Evolutionary conservation across 495 filamentous ascomycete species (phyloP).

Genomic region (Annulohypoxylon moriforme): DNA sequence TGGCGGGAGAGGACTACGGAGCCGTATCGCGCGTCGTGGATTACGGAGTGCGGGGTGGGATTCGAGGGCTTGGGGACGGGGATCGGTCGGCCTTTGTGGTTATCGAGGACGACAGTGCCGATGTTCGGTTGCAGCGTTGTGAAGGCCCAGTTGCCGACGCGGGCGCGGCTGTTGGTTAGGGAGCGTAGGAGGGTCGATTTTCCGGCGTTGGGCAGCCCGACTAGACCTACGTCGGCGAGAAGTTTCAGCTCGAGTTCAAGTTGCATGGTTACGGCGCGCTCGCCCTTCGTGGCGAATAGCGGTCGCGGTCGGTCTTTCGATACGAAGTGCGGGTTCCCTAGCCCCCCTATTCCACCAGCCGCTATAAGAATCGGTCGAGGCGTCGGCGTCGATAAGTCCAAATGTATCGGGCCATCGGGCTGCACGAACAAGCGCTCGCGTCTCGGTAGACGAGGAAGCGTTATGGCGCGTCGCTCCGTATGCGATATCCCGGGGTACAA

Average conservation of each 20-base stretch:
- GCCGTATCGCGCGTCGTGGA: conserved; percentile 45
- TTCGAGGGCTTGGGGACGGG: conserved; percentile 45
- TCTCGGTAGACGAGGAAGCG: conserved; percentile 68
- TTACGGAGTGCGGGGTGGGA: conserved; percentile 53
- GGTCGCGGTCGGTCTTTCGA: conserved; percentile 75
- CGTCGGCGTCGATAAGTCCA: conserved; percentile 86
- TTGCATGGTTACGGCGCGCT: conserved; percentile 77
- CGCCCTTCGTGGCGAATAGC: conserved; percentile 88
- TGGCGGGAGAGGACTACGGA: conserved; percentile 42
- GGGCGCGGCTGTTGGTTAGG: conserved; percentile 83
- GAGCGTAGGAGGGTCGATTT: conserved; percentile 93
- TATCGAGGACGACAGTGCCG: conserved; percentile 91
- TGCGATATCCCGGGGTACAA: conserved; percentile 81
- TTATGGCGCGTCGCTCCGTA: conserved; percentile 68
- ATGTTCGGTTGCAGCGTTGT: conserved; percentile 95
- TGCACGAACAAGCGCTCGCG: conserved; percentile 70
- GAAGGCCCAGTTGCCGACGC: conserved; percentile 96
- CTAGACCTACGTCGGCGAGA: conserved; percentile 92
- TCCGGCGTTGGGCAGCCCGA: conserved; percentile 94
- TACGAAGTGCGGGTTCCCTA: conserved; percentile 94
- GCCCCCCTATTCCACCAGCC: conserved; percentile 85
- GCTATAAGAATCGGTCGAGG: conserved; percentile 87
- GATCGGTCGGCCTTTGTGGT: conserved; percentile 73
- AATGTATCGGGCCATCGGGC: conserved; percentile 74
- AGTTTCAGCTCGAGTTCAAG: conserved; percentile 94